phyloP scores from a whole-genome alignment of 2,329 filamentous ascomycete genomes.

The Chaetomiaceae sp. region DNA sequence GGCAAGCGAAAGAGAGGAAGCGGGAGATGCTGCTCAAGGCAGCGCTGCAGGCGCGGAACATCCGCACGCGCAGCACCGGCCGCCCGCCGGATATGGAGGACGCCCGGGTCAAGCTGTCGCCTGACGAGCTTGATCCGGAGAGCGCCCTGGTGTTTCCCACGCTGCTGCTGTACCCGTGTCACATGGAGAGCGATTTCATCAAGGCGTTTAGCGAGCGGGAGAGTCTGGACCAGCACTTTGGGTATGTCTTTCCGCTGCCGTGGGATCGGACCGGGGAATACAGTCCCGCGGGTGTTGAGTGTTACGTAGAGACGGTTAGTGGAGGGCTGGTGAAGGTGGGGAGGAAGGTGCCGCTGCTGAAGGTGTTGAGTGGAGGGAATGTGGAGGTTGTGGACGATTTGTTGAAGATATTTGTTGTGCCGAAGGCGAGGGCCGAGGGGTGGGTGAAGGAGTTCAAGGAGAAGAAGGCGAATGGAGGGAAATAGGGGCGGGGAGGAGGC shows the following conservation, averaged over 20 bases:
- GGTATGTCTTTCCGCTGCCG: conserved; percentile 80
- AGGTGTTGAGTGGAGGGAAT: conserved; percentile 69
- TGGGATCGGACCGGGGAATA: conserved; percentile 76
- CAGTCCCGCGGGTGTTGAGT: conserved; percentile 63
- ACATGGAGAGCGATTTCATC: conserved; percentile 83
- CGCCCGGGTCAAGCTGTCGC: conserved; percentile 63
- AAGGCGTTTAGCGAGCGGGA: conserved; percentile 80
- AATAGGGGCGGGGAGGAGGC: neutral
- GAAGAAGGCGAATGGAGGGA: conserved; percentile 55
- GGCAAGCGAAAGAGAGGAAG: conserved; percentile 49
- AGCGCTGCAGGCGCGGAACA: conserved; percentile 65
- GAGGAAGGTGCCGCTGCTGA: conserved; percentile 73
- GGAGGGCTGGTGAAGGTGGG: conserved; percentile 87
- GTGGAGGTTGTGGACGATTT: conserved; percentile 86
- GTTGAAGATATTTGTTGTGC: conserved; percentile 77
- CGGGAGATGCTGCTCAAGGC: conserved; percentile 59
- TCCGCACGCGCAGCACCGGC: conserved; percentile 61
- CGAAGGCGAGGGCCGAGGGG: conserved; percentile 60
- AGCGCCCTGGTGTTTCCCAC: conserved; percentile 72
- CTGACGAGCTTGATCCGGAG: conserved; percentile 67
- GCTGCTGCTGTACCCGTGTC: conserved; percentile 78
- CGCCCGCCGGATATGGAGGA: conserved; percentile 86
- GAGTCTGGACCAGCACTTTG: conserved; percentile 69
- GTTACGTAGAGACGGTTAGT: conserved; percentile 77
- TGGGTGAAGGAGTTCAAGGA: conserved; percentile 86